Conservation (phyloP, 2,329 filamentous ascomycete genomes). For the Orbilia quercus region DNA sequence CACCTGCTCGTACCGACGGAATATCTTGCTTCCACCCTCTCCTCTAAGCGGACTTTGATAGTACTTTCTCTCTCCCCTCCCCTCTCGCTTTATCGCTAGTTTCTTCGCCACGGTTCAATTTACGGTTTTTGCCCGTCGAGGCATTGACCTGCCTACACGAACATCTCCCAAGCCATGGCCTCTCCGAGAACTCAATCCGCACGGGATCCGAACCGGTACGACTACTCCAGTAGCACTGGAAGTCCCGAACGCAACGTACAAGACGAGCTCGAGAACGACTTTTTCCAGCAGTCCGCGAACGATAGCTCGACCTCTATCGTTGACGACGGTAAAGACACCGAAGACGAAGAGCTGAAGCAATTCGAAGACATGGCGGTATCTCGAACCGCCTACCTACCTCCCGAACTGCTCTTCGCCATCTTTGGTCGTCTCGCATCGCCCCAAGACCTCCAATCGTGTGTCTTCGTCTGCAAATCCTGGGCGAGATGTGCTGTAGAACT, state of each 20-base stretch:
- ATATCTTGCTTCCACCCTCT: slow-evolving; percentile 4
- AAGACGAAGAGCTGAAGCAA: slow-evolving; percentile 57
- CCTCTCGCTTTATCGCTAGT: not conserved
- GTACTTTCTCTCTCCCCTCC: not conserved
- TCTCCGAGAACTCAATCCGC: slow-evolving; percentile 50
- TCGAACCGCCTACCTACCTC: slow-evolving; percentile 80
- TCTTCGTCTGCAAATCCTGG: slow-evolving; percentile 96
- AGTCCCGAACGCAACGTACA: slow-evolving; percentile 59
- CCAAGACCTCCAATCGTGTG: slow-evolving; percentile 82
- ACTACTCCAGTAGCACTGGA: slow-evolving; percentile 58
- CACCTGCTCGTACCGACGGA: slow-evolving; percentile 11
- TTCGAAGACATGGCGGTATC: slow-evolving; percentile 60
- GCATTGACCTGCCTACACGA: slow-evolving; percentile 8
- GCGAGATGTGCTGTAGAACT: slow-evolving; percentile 90
- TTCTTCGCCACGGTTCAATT: not conserved
- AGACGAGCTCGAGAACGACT: slow-evolving; percentile 58
- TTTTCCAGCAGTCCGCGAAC: slow-evolving; percentile 58
- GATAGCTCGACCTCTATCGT: slow-evolving; percentile 59
- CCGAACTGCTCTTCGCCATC: slow-evolving; percentile 92
- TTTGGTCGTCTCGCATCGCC: slow-evolving; percentile 84
- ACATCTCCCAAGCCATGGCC: slow-evolving; percentile 56
- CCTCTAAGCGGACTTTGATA: slow-evolving; percentile 28
- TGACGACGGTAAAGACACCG: slow-evolving; percentile 52
- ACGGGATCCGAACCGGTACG: slow-evolving; percentile 55
- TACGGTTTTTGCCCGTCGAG: not conserved